Conservation (phyloP, 306 rosid genomes). For the Quercus wislizeni region DNA sequence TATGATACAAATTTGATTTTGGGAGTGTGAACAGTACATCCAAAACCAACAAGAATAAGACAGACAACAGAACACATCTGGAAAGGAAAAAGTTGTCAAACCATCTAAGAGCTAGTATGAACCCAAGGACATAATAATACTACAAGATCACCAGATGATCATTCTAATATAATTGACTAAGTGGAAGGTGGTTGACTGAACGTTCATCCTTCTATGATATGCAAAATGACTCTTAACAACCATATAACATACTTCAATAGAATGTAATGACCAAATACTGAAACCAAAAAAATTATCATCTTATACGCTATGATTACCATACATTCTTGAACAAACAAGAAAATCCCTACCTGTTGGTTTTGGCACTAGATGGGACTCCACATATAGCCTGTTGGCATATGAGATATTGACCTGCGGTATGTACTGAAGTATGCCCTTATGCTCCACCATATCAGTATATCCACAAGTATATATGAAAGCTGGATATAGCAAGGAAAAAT, state of each 20-base stretch:
- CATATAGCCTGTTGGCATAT: slow-evolving; percentile 92
- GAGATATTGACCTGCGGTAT: slow-evolving; percentile 91
- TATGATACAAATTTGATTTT: neutral
- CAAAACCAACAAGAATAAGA: neutral
- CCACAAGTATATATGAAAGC: slow-evolving; percentile 90
- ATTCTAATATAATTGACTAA: neutral
- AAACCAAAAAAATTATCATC: neutral
- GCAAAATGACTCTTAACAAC: neutral
- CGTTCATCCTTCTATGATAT: neutral
- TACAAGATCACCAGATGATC: neutral
- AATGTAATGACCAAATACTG: neutral
- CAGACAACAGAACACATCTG: neutral
- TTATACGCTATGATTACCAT: neutral
- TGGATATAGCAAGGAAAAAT: slow-evolving; percentile 44
- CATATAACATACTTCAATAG: neutral
- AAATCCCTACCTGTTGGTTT: slow-evolving; percentile 77
- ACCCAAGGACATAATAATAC: neutral
- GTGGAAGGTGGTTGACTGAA: neutral
- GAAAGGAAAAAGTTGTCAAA: neutral
- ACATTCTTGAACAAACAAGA: neutral
- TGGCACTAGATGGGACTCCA: slow-evolving; percentile 96
- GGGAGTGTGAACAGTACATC: neutral
- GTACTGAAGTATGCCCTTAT: slow-evolving; percentile 91
- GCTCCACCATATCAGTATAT: slow-evolving; percentile 95
- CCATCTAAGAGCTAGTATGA: neutral